These are phyloP conservation scores for Ophiostoma novo-ulmi DNA, from an alignment of 2,329 filamentous ascomycete genomes.

Conservation along the genomic window DNA sequence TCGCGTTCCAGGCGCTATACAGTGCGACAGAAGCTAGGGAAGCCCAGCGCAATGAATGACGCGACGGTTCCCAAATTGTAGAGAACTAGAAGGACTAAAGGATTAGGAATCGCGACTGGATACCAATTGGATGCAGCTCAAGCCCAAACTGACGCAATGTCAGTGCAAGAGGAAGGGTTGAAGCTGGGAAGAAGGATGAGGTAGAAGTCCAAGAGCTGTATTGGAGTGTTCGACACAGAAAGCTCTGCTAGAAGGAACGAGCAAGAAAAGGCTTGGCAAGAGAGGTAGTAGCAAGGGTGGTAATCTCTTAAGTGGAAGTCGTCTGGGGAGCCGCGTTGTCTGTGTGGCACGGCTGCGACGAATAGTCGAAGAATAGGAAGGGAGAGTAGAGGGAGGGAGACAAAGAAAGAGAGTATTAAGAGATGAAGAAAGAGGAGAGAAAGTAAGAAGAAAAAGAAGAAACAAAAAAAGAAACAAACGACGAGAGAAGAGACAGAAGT, in stretches of 20 bases:
- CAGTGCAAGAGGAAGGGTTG: not conserved
- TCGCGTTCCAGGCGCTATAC: slow-evolving; percentile 1
- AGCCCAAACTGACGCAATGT: not conserved
- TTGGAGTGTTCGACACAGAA: slow-evolving; percentile 9
- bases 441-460: not conserved
- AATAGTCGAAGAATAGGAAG: not conserved
- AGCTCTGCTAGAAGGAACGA: slow-evolving; percentile 5
- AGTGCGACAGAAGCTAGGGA: slow-evolving; percentile 17
- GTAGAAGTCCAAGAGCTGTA: not conserved
- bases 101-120: not conserved
- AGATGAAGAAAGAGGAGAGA: not conserved
- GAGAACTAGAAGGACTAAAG: not conserved
- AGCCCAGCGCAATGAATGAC: not conserved
- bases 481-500: not conserved
- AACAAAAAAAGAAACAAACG: slow-evolving; percentile 10
- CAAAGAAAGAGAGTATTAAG: slow-evolving; percentile 2
- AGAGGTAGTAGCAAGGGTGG: slow-evolving; percentile 8
- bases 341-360: slow-evolving; percentile 11
- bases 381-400: slow-evolving; percentile 10
- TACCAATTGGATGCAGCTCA: not conserved
- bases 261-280: slow-evolving; percentile 9
- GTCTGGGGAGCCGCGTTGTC: slow-evolving; percentile 6
- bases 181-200: not conserved
- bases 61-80: not conserved
- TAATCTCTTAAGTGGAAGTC: not conserved